Evolutionary conservation across 257 asterid genomes (phyloP).

Genomic region (Nicotiana otophora): DNA sequence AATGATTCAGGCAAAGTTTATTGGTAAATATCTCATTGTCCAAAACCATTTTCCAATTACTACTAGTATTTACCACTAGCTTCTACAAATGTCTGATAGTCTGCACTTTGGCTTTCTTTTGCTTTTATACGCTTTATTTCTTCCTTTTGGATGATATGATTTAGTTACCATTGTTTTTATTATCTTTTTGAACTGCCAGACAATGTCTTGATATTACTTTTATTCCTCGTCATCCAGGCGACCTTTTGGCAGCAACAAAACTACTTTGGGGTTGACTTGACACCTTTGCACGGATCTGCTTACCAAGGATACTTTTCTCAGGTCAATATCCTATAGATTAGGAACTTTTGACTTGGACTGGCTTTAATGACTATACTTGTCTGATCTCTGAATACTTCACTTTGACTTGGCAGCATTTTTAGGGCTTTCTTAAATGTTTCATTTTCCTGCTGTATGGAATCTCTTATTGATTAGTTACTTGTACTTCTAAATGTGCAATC

Average conservation of each 20-base stretch:
- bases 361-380: background rate
- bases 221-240: slow-evolving; percentile 52
- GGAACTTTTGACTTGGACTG: background rate
- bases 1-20: background rate
- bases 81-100: background rate
- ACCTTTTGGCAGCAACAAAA: slow-evolving; percentile 98
- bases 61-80: background rate
- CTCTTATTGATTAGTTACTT: background rate
- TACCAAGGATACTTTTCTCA: slow-evolving; percentile 97
- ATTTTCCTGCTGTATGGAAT: background rate
- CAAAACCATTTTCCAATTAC: background rate
- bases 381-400: background rate
- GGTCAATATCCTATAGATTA: slow-evolving; percentile 35
- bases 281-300: slow-evolving; percentile 84
- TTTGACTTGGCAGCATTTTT: background rate
- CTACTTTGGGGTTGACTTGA: slow-evolving; percentile 88
- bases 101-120: background rate
- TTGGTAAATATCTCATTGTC: background rate
- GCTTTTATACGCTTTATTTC: background rate
- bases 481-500: background rate
- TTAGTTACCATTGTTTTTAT: background rate
- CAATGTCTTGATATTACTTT: slow-evolving; percentile 14
- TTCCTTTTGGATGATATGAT: background rate
- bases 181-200: background rate
- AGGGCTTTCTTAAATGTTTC: background rate